Base-by-base conservation (phyloP, 305 asterid species). In the Fraxinus dipetala region DNA sequence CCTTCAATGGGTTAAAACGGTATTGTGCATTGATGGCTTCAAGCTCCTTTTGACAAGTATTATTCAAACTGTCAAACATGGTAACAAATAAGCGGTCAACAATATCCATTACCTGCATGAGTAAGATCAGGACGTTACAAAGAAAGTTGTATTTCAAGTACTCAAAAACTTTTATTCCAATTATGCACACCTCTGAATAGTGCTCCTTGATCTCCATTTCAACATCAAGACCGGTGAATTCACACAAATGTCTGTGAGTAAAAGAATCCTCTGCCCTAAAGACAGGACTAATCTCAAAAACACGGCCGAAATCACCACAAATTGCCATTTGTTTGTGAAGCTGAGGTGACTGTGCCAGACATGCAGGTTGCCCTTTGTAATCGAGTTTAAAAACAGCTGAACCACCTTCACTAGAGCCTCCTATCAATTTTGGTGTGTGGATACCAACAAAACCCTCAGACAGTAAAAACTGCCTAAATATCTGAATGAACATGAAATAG, bases 391-490 rank as follows among this genome's bases (percentile, higher is more conserved):
- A 95, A 48, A 95, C 97, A 79, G 98, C 95, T 76, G 98, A 81
- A 45, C 98, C 98, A 11, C 98, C 98, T 86, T 95, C 98, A 88
- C 98, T 95, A 35, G 98, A 89, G 80, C 98, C 98, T 30, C 91
- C 93, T 22, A 90, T 95, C 85, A 91, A 67, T 82, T 93, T 95
- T 54, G 98, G 98, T 0, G 98, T 91, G 82, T 92, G 94, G 83
- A 95, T 91, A 48, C 88, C 94, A 73, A 86, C 78, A 86, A 93
- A 95, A 70, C 90, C 93, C 87, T 91, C 89, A 2, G 89, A 56
- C 31, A 77, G 79, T 84, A 93, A 83, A 81, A 93, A 92, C 26
- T 89, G 90, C 87, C 93, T 86, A 80, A 93, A 95, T 83, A 85
- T 84, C 98, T 95, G 90, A 86, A 90, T 36, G 72, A 51, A 43